These are phyloP conservation scores for Salix arbutifolia DNA, from an alignment of 345 rosid genomes.

Conservation along the genomic window DNA sequence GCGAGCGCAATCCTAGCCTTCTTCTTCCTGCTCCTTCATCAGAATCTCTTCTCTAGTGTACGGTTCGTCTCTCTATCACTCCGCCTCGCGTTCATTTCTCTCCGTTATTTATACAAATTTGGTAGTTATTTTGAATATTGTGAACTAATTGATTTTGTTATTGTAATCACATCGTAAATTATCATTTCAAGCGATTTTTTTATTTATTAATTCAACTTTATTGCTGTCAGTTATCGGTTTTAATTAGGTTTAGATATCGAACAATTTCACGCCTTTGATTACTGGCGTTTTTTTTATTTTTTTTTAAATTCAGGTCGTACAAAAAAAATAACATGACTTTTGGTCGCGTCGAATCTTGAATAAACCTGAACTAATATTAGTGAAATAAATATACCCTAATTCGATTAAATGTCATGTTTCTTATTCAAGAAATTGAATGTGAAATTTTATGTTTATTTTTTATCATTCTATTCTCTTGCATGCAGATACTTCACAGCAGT, in stretches of 20 bases:
- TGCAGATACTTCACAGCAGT: slow-evolving; percentile 82
- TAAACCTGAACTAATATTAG: background rate
- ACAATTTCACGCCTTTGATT: background rate
- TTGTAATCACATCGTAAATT: background rate
- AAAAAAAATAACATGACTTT: background rate
- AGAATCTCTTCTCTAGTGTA: slow-evolving; percentile 55
- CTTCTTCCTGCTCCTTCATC: slow-evolving; percentile 20
- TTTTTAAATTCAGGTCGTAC: background rate
- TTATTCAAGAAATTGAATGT: background rate
- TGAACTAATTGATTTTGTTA: background rate
- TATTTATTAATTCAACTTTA: background rate
- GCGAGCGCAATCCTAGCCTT: slow-evolving; percentile 29
- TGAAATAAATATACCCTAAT: background rate
- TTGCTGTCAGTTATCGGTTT: background rate
- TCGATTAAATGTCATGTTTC: background rate
- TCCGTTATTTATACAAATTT: background rate
- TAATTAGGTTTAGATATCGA: background rate
- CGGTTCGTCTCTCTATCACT: slow-evolving; percentile 34
- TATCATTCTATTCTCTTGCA: background rate
- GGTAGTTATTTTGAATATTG: background rate
- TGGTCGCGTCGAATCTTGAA: background rate
- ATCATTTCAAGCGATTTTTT: background rate
- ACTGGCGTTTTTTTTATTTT: background rate
- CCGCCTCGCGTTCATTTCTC: background rate
- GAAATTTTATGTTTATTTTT: background rate